These are phyloP conservation scores for Mortierella sp. DNA, from an alignment of 371 early-diverging fungal genomes.

Conservation along the genomic window DNA sequence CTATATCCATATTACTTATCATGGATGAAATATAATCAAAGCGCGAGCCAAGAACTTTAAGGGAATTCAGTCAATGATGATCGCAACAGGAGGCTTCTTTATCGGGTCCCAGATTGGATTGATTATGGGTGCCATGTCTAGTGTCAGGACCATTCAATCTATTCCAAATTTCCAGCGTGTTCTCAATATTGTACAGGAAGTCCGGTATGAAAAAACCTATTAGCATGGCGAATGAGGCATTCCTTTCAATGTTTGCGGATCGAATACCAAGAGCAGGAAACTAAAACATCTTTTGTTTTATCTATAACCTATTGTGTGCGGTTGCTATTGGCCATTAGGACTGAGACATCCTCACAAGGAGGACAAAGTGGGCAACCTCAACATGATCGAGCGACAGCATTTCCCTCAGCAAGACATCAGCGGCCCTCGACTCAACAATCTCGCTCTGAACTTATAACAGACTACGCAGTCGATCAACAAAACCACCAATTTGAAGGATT, in stretches of 20 bases:
- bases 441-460: constrained; percentile 42
- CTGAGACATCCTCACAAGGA: neutral
- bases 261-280: neutral
- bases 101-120: constrained; percentile 45
- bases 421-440: constrained; percentile 32
- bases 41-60: constrained; percentile 45
- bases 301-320: too few relatives aligned
- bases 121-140: constrained; percentile 44
- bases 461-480: constrained; percentile 33
- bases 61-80: constrained; percentile 29
- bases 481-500: constrained; percentile 22
- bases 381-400: constrained; percentile 23
- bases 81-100: constrained; percentile 33
- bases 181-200: constrained; percentile 47
- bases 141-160: constrained; percentile 47
- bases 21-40: neutral
- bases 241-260: too few relatives aligned
- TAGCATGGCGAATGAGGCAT: too few relatives aligned
- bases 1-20: neutral
- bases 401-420: constrained; percentile 33
- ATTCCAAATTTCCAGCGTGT: constrained; percentile 54
- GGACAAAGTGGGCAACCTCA: constrained; percentile 10
- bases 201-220: constrained; percentile 35
- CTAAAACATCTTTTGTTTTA: neutral
- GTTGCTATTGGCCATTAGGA: neutral